Conservation (phyloP, 805 yeast species). For the Cyberlindnera nakhonratchasimensis region DNA sequence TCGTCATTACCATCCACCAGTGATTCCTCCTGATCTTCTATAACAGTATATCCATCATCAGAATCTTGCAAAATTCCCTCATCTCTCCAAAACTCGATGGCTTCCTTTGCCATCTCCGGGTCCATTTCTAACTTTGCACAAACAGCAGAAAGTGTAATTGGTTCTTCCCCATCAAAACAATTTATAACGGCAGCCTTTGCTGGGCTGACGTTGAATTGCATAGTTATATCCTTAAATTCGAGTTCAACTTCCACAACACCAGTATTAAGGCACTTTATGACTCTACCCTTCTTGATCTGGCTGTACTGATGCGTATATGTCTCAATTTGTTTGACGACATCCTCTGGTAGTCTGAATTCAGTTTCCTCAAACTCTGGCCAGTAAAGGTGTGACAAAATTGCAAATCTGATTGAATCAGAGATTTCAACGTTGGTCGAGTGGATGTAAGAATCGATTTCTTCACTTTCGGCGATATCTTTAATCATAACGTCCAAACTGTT, state of each 20-base stretch:
- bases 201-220: conserved; percentile 53
- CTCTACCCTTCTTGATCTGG: conserved; percentile 51
- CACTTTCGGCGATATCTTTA: conserved; percentile 60
- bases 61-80: conserved; percentile 46
- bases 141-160: conserved; percentile 33
- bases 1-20: neutral
- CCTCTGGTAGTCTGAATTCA: conserved; percentile 42
- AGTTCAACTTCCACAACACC: conserved; percentile 65
- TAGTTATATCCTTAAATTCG: conserved; percentile 43
- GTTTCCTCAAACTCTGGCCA: conserved; percentile 57
- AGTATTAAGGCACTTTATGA: conserved; percentile 49
- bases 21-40: conserved; percentile 11
- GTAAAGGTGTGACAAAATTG: conserved; percentile 69
- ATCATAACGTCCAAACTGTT: conserved; percentile 81
- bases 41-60: conserved; percentile 17
- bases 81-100: conserved; percentile 61
- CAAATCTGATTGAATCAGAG: conserved; percentile 42
- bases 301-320: conserved; percentile 43
- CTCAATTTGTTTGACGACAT: conserved; percentile 39
- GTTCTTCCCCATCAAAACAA: conserved; percentile 37
- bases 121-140: conserved; percentile 39
- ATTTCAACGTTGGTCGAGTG: conserved; percentile 25
- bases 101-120: conserved; percentile 35
- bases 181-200: conserved; percentile 64
- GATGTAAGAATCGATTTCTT: conserved; percentile 38